These are phyloP conservation scores for Biscogniauxia sp. DNA, from an alignment of 2,329 filamentous ascomycete genomes.

Conservation along the genomic window DNA sequence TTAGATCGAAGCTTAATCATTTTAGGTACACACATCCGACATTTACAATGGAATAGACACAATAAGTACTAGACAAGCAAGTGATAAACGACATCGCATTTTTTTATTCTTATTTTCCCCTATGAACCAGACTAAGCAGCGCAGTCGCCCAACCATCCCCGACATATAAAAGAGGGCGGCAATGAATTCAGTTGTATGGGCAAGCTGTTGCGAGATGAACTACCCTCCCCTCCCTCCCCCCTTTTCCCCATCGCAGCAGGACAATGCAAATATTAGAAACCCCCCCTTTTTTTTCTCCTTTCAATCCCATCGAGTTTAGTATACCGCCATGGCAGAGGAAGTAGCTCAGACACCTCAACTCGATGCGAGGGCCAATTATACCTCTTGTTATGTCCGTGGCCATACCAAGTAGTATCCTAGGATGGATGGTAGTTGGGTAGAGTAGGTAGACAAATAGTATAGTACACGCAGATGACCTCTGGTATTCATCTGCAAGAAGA, in stretches of 20 bases:
- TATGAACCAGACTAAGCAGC: neutral
- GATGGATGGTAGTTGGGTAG: neutral
- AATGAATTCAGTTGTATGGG: neutral
- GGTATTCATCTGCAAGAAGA: neutral
- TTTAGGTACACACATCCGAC: neutral
- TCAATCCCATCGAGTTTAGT: neutral
- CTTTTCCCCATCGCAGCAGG: neutral
- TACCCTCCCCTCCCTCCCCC: neutral
- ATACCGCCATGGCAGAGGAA: neutral
- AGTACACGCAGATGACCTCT: neutral
- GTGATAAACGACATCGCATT: neutral
- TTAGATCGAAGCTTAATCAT: neutral
- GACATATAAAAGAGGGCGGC: neutral
- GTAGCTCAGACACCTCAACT: neutral
- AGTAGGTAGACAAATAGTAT: neutral
- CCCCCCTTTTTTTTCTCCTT: neutral
- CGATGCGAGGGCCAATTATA: neutral
- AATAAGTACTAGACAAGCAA: neutral
- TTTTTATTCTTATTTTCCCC: neutral
- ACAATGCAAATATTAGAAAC: neutral
- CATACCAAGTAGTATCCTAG: neutral
- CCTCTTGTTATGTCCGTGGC: neutral
- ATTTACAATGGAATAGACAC: neutral
- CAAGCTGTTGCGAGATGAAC: neutral
- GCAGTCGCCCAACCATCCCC: neutral